Evolutionary conservation across 352 stramenopile genomes (phyloP), one percentile per base, ranked within the genome.

Genomic region (Hyaloperonospora brassicae): DNA sequence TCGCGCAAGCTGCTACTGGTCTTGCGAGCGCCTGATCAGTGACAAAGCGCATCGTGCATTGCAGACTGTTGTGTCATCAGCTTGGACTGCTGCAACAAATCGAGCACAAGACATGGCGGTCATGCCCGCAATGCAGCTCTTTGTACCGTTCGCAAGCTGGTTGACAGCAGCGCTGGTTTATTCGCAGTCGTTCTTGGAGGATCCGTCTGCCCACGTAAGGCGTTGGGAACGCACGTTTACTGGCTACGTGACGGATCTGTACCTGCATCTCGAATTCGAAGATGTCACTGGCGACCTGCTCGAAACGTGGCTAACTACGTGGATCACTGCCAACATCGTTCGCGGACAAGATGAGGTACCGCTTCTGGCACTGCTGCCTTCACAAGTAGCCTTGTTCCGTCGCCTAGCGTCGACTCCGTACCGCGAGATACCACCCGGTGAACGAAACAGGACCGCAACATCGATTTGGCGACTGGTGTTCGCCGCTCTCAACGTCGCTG

Each of bases 231-330:
- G 63, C 38, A 60, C 57, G 5, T 82, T 82, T 35, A 61, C 43
- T 0, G 60, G 69, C 42, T 73, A 77, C 30, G 50, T 76, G 40
- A 70, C 64, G 0, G 60, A 72, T 36, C 17, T 88, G 50, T 90
- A 87, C 36, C 55, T 90, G n/a, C 70, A 59, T 1, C 24, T 88
- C 5, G 55, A 90, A 52, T 90, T 86, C 43, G 35, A 70, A 39
- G 54, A 48, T 27, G 53, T 68, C 25, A 47, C 50, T 2, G 48
- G 39, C 10, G 48, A 46, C 6, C 57, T 90, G 0, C 42, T 77
- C 0, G 36, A 40, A 7, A 39, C 59, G 7, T 90, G 77, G 79
- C 23, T 90, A 8, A 48, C 27, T 21, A 72, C 62, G 10, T 88
- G 75, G 79, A 57, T 86, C 12, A 60, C 47, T 14, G 64, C 55